Conservation (phyloP, 1,284 basidiomycete genomes). For the Trametes pubescens region DNA sequence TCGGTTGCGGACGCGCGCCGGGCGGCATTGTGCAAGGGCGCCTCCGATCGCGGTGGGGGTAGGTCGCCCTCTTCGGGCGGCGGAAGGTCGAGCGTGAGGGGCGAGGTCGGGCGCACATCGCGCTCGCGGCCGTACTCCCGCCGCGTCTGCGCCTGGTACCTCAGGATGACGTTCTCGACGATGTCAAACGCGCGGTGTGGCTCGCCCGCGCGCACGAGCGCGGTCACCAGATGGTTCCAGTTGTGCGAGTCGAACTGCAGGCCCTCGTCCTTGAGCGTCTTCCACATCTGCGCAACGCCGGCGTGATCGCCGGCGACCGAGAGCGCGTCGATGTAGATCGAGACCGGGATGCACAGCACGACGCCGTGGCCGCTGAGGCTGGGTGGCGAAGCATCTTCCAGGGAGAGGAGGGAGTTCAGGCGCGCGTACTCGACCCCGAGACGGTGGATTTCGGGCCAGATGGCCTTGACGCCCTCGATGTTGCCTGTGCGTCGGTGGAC, state of each 20-base stretch:
- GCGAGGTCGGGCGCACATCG: conserved; percentile 51
- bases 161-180: conserved; percentile 81
- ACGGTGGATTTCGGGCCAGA: conserved; percentile 79
- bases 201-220: conserved; percentile 83
- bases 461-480: conserved; percentile 60
- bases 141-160: conserved; percentile 54
- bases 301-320: conserved; percentile 70
- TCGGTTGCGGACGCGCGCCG: conserved; percentile 39
- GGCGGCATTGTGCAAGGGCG: conserved; percentile 41
- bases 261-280: conserved; percentile 66
- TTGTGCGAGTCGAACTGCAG: conserved; percentile 91
- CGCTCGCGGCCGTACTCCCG: conserved; percentile 39
- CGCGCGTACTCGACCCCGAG: conserved; percentile 54
- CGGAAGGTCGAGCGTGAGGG: conserved; percentile 52
- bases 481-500: conserved; percentile 74
- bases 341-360: conserved; percentile 81
- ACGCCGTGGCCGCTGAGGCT: conserved; percentile 53
- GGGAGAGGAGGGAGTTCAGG: conserved; percentile 44
- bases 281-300: conserved; percentile 78
- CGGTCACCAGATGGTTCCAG: conserved; percentile 88
- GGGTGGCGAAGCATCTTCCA: conserved; percentile 29
- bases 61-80: conserved; percentile 31
- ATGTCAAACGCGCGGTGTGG: conserved; percentile 85
- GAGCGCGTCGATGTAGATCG: conserved; percentile 84
- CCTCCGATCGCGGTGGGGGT: conserved; percentile 40